A percentile compares a stretch with the other conserved stretches of the same genome.
These are phyloP conservation scores for Eutypella sp. DNA, from an alignment of 2,329 filamentous ascomycete species.

Conservation along the genomic window DNA sequence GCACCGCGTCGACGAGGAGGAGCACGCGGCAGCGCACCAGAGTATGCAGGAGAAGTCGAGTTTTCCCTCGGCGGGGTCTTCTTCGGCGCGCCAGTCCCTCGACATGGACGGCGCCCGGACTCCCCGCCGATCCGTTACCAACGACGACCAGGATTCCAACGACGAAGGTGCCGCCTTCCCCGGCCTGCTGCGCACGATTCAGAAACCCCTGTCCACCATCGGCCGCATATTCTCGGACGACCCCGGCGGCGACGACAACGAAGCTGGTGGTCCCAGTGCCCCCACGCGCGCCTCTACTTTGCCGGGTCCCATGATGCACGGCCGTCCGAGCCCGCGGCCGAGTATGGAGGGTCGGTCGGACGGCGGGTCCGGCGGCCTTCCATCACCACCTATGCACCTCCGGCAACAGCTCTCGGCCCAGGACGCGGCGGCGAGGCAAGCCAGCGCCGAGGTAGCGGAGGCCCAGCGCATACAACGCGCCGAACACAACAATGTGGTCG, in stretches of 20 bases:
- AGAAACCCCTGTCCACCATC: conserved; percentile 84
- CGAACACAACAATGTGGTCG: conserved; percentile 87
- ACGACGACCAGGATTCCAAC: conserved; percentile 43
- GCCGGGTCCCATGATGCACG: too few relatives aligned
- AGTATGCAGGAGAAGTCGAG: conserved; percentile 41
- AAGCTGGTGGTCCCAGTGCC: conserved; percentile 33
- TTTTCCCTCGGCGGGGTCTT: conserved; percentile 36
- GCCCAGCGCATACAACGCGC: conserved; percentile 75
- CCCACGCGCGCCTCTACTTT: too few relatives aligned
- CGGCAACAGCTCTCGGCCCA: conserved; percentile 62
- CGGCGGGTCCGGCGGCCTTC: too few relatives aligned
- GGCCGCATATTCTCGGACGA: conserved; percentile 88
- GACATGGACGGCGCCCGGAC: conserved; percentile 34
- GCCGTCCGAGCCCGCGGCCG: conserved; percentile 25
- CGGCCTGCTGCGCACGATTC: conserved; percentile 83
- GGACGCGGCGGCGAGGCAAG: conserved; percentile 84
- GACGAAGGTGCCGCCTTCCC: conserved; percentile 79
- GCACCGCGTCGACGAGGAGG: conserved; percentile 56
- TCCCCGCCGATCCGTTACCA: conserved; percentile 51
- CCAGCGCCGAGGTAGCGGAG: conserved; percentile 83
- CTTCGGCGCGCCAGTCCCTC: conserved; percentile 39
- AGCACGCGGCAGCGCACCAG: conserved; percentile 30
- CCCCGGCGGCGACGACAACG: conserved; percentile 38
- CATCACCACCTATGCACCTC: conserved; percentile 26
- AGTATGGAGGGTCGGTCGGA: conserved; percentile 27